A percentile compares a stretch with the other conserved stretches of the same genome.
phyloP scores from a whole-genome alignment of 331 rosid species.

The Arachis monticola region DNA sequence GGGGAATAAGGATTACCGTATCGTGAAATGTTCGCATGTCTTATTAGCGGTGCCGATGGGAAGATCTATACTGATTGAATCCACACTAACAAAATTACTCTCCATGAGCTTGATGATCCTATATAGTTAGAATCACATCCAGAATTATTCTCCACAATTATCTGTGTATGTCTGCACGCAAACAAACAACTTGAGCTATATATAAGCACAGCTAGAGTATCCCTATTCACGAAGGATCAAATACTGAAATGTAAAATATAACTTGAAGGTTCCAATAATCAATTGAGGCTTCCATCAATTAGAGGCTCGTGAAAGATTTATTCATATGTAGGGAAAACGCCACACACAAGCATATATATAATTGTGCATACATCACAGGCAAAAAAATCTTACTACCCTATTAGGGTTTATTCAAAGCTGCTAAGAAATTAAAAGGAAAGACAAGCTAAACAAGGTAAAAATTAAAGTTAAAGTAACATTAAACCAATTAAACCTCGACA shows the following conservation, averaged over 20 bases:
- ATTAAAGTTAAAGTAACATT: background rate
- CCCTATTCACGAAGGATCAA: conserved; percentile 11
- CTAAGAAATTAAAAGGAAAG: conserved; percentile 28
- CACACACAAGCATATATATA: conserved; percentile 1
- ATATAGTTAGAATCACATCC: conserved; percentile 31
- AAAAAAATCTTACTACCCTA: conserved; percentile 40
- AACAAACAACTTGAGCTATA: conserved; percentile 33
- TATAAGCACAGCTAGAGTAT: conserved; percentile 25
- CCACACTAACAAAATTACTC: conserved; percentile 53
- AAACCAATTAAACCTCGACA: conserved; percentile 4
- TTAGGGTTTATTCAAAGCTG: conserved; percentile 51
- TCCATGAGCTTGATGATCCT: conserved; percentile 48
- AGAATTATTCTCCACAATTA: conserved; percentile 42
- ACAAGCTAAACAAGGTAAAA: conserved; percentile 13
- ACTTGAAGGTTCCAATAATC: conserved; percentile 26
- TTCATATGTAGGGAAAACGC: background rate
- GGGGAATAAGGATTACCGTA: conserved; percentile 60
- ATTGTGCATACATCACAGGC: conserved; percentile 21
- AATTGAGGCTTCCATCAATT: conserved; percentile 35
- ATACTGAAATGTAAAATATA: background rate
- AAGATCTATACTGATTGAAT: conserved; percentile 68
- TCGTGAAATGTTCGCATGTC: conserved; percentile 68
- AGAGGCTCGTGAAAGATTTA: background rate
- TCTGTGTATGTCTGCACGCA: conserved; percentile 37
- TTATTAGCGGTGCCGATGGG: conserved; percentile 42